phyloP scores from a whole-genome alignment of 306 rosid genomes.

The Lathyrus tuberosus region DNA sequence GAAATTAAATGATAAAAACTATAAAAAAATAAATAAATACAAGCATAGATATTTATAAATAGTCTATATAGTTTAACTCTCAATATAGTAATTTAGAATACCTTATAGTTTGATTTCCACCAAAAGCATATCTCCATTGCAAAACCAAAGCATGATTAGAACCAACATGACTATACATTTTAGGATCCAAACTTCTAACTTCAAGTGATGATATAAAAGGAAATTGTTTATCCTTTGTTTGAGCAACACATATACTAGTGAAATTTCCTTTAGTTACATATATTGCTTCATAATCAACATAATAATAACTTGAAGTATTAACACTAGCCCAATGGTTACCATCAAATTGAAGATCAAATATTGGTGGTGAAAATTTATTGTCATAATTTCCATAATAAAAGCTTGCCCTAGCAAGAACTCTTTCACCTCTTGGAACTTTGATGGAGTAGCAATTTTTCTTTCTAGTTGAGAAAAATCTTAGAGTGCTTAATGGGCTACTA shows the following conservation, averaged over 20 bases:
- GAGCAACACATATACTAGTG: conserved; percentile 56
- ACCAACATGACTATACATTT: conserved; percentile 45
- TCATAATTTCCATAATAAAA: conserved; percentile 58
- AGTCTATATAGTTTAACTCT: no score
- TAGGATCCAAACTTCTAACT: conserved; percentile 45
- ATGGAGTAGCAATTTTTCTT: conserved; percentile 51
- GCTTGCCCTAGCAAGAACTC: conserved; percentile 50
- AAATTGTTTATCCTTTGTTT: conserved; percentile 45
- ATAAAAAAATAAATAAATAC: neutral
- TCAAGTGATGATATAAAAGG: conserved; percentile 58
- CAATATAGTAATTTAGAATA: conserved; percentile 8
- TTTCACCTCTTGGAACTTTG: conserved; percentile 42
- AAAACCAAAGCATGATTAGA: conserved; percentile 37
- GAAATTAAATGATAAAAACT: no score
- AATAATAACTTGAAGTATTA: conserved; percentile 32
- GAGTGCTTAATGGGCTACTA: conserved; percentile 36
- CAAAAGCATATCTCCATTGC: conserved; percentile 44
- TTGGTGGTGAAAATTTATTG: conserved; percentile 46
- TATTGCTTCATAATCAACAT: conserved; percentile 38
- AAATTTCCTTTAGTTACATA: conserved; percentile 41
- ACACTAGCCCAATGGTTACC: conserved; percentile 47
- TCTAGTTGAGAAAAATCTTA: conserved; percentile 47
- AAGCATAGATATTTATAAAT: neutral
- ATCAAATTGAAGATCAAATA: conserved; percentile 52
- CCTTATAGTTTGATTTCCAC: conserved; percentile 44